phyloP scores from a whole-genome alignment of 176 grass and related monocot genomes.

The Aegilops speltoides region DNA sequence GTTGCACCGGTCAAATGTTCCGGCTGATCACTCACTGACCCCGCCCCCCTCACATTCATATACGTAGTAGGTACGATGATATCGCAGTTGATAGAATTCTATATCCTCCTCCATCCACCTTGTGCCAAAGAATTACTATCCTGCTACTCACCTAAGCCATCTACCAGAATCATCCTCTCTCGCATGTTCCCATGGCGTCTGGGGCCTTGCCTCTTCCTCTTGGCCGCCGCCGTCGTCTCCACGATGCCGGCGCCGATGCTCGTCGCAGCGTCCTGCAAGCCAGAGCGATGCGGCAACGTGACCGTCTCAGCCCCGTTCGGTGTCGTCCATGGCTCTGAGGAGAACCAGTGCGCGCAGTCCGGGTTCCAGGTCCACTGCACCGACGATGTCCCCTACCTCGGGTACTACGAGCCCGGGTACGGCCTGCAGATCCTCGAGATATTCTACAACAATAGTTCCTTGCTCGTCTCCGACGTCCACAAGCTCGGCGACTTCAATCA shows the following conservation, averaged over 20 bases:
- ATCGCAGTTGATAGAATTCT: no score
- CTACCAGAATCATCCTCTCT: not conserved
- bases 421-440: not conserved
- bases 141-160: not conserved
- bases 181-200: not conserved
- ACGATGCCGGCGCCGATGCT: no score
- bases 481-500: fast-evolving
- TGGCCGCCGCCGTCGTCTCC: not conserved
- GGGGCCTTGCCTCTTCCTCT: not conserved
- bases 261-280: no score
- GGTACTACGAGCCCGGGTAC: fast-evolving
- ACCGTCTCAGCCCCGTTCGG: not conserved
- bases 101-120: no score
- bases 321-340: not conserved
- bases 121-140: no score
- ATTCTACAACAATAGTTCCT: not conserved
- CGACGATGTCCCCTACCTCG: not conserved
- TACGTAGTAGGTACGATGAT: not conserved
- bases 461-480: conserved; percentile 13
- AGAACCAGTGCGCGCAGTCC: fast-evolving
- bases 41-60: not conserved
- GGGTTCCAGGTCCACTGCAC: not conserved
- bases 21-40: not conserved
- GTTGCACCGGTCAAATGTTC: not conserved
- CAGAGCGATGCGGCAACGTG: conserved; percentile 3